phyloP scores from a whole-genome alignment of 805 yeast species.

The Kurtzmaniella fragi region DNA sequence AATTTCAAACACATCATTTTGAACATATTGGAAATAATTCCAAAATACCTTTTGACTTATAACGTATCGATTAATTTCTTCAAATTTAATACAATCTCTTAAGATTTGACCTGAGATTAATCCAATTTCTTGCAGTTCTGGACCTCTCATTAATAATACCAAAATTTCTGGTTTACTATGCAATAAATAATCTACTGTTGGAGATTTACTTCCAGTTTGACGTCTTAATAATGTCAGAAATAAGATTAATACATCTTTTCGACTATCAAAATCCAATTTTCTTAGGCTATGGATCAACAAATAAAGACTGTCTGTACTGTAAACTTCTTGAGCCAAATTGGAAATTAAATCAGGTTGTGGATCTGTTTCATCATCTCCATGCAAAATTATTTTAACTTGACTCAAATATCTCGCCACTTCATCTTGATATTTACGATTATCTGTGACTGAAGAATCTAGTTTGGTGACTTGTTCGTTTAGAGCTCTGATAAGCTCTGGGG shows the following conservation, averaged over 20 bases:
- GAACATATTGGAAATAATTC: constrained; percentile 78
- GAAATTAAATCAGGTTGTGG: constrained; percentile 72
- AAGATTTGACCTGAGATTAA: constrained; percentile 72
- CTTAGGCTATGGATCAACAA: constrained; percentile 54
- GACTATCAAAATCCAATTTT: constrained; percentile 81
- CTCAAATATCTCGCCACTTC: constrained; percentile 63
- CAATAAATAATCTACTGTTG: constrained; percentile 81
- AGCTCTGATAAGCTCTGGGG: constrained; percentile 73
- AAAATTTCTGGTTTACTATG: constrained; percentile 59
- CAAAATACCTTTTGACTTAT: constrained; percentile 63
- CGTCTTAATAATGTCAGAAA: constrained; percentile 76
- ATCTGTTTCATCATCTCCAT: constrained; percentile 63
- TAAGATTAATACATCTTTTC: constrained; percentile 73
- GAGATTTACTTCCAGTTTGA: constrained; percentile 68
- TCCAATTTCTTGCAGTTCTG: constrained; percentile 70
- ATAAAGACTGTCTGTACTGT: constrained; percentile 62
- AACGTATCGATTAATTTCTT: constrained; percentile 57
- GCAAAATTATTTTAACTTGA: constrained; percentile 60
- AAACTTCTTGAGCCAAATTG: constrained; percentile 74
- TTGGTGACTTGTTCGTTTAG: constrained; percentile 69
- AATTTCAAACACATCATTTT: constrained; percentile 74
- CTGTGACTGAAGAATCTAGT: constrained; percentile 44
- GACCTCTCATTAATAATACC: constrained; percentile 58
- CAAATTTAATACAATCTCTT: constrained; percentile 80
- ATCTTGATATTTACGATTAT: constrained; percentile 53